These are phyloP conservation scores for Yamadazyma taylorii DNA, from an alignment of 1,139 yeast genomes.

Conservation along the genomic window DNA sequence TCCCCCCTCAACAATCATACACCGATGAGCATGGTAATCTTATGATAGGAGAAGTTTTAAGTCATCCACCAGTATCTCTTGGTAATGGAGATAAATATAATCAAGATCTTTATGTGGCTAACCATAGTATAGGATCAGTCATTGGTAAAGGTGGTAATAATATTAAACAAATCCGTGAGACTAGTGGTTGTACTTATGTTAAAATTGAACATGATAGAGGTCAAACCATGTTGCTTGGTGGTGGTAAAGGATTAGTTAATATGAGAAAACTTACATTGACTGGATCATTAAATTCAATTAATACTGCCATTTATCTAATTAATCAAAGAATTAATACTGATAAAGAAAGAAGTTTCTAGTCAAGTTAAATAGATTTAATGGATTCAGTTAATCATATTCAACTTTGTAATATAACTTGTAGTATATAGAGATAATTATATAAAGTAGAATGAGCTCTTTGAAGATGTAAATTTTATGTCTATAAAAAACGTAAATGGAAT, in stretches of 20 bases:
- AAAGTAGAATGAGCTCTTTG: not conserved
- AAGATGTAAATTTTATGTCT: not conserved
- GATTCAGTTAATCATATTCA: not conserved
- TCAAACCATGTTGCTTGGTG: constrained; percentile 50
- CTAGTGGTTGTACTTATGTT: constrained; percentile 72
- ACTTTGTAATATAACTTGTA: constrained; percentile 2
- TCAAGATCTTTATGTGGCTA: constrained; percentile 76
- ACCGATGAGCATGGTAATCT: constrained; percentile 51
- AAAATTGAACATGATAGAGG: constrained; percentile 59
- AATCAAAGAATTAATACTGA: constrained; percentile 73
- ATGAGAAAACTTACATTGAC: constrained; percentile 70
- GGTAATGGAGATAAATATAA: constrained; percentile 50
- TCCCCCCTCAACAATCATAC: constrained; percentile 34
- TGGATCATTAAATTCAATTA: constrained; percentile 69
- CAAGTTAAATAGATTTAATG: constrained; percentile 1
- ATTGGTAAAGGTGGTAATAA: constrained; percentile 88
- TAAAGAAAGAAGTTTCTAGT: constrained; percentile 43
- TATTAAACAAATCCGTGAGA: constrained; percentile 74
- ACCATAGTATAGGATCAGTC: constrained; percentile 76
- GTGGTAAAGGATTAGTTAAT: constrained; percentile 54
- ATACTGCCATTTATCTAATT: constrained; percentile 75
- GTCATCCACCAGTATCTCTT: constrained; percentile 38
- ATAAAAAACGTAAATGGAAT: not conserved
- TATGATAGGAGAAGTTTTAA: constrained; percentile 46
- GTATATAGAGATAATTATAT: not conserved